phyloP scores from a whole-genome alignment of 768 basidiomycete genomes.

The Lepiota subincarnata region DNA sequence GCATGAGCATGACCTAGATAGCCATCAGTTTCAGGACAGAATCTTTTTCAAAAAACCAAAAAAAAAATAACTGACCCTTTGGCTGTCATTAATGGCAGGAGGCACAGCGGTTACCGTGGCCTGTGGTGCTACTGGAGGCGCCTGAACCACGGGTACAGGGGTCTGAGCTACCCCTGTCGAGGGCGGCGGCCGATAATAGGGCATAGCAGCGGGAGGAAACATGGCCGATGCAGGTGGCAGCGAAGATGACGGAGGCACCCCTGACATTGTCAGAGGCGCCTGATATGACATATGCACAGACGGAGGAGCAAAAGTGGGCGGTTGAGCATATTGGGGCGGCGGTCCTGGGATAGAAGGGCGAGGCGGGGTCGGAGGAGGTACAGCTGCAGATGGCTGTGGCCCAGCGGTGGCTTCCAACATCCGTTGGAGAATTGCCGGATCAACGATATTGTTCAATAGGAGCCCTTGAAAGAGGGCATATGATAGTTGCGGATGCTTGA shows the following conservation, averaged over 20 bases:
- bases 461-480: slow-evolving; percentile 97
- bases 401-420: slow-evolving; percentile 40
- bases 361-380: slow-evolving; percentile 17
- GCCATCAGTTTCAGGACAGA: slow-evolving; percentile 15
- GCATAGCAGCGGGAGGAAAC: slow-evolving; percentile 29
- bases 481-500: slow-evolving; percentile 86
- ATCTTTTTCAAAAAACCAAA: slow-evolving; percentile 2
- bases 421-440: slow-evolving; percentile 78
- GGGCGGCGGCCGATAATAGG: slow-evolving; percentile 19
- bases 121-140: slow-evolving; percentile 27
- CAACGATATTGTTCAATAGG: slow-evolving; percentile 89
- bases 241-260: slow-evolving; percentile 24
- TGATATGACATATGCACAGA: slow-evolving; percentile 28
- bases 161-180: not conserved
- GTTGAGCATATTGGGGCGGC: slow-evolving; percentile 44
- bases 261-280: slow-evolving; percentile 27
- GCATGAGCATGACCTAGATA: slow-evolving; percentile 72
- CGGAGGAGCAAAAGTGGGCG: slow-evolving; percentile 32
- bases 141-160: slow-evolving; percentile 12
- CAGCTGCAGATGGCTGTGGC: slow-evolving; percentile 16
- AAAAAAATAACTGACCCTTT: slow-evolving; percentile 34
- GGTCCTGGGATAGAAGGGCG: slow-evolving; percentile 23
- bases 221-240: slow-evolving; percentile 25
- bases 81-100: slow-evolving; percentile 46
- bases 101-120: slow-evolving; percentile 21